phyloP scores from a whole-genome alignment of 192 early-diverging fungal genomes.

The Glomus cerebriforme region DNA sequence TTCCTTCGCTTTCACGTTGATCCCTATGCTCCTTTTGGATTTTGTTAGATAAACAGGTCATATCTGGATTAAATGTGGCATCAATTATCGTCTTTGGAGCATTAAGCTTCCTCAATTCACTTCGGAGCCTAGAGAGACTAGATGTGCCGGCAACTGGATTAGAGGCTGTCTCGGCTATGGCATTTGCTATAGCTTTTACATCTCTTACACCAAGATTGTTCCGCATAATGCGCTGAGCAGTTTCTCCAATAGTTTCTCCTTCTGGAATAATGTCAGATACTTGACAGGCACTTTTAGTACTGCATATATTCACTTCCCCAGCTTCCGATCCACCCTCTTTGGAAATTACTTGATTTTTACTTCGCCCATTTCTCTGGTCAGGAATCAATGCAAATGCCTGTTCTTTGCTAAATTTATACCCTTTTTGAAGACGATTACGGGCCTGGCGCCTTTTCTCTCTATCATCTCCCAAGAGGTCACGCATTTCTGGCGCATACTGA shows the following conservation, averaged over 20 bases:
- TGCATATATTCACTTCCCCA: not conserved
- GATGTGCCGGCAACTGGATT: slow-evolving; percentile 8
- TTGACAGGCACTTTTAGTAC: too few species aligned
- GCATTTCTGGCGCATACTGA: too few species aligned
- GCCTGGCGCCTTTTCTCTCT: slow-evolving; percentile 19
- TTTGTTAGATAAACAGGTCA: not conserved
- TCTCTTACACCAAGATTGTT: not conserved
- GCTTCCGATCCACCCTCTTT: not conserved
- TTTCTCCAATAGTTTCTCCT: slow-evolving; percentile 8
- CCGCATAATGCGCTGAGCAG: not conserved
- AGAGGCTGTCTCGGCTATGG: not conserved
- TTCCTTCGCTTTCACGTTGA: not conserved
- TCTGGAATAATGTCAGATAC: not conserved
- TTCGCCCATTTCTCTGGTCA: not conserved
- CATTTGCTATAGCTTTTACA: slow-evolving; percentile 1
- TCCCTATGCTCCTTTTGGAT: not conserved
- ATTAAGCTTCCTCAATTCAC: slow-evolving; percentile 1
- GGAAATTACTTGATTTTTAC: not conserved
- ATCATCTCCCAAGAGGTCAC: not conserved
- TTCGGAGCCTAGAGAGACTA: not conserved
- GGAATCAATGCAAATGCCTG: slow-evolving; percentile 26
- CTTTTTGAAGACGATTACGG: not conserved
- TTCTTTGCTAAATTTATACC: slow-evolving; percentile 19
- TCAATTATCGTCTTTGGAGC: not conserved
- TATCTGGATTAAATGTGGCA: not conserved